A percentile compares a stretch with the other conserved stretches of the same genome.
Evolutionary conservation across 1,284 basidiomycete species (phyloP).

Genomic region (Rhodotorula sp.): DNA sequence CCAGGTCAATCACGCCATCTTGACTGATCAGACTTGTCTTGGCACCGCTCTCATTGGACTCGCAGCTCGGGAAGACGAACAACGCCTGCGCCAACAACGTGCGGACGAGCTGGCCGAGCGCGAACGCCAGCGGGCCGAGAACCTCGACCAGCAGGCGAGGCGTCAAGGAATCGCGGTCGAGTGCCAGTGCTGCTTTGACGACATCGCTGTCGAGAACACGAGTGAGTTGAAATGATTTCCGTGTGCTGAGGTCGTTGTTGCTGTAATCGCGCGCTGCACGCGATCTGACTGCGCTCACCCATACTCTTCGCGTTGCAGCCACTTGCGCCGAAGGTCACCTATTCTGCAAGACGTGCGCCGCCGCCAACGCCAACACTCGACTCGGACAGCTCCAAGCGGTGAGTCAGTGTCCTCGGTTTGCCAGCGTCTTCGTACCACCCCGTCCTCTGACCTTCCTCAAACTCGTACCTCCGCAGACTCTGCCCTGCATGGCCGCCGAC

Average conservation of each 20-base stretch:
- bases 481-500: slow-evolving; percentile 42
- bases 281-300: too few species aligned
- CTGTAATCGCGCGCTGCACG: too few species aligned
- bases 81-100: background rate
- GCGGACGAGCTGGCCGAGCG: background rate
- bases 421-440: too few species aligned
- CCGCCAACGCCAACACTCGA: slow-evolving; percentile 32
- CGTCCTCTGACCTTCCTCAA: too few species aligned
- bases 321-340: slow-evolving; percentile 40
- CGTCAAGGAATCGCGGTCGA: slow-evolving; percentile 33
- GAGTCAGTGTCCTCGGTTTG: background rate
- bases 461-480: slow-evolving; percentile 8
- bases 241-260: background rate
- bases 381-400: slow-evolving; percentile 39
- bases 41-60: fast-evolving
- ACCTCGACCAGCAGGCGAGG: slow-evolving; percentile 12
- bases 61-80: background rate
- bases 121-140: background rate
- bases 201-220: slow-evolving; percentile 22
- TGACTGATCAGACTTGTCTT: background rate
- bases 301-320: slow-evolving; percentile 7
- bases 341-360: slow-evolving; percentile 43
- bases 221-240: slow-evolving; percentile 7
- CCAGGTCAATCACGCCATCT: background rate
- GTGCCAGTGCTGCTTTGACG: slow-evolving; percentile 45